Evolutionary conservation across 2,329 filamentous ascomycete species (phyloP).

Genomic region (Hypomyces perniciosus): DNA sequence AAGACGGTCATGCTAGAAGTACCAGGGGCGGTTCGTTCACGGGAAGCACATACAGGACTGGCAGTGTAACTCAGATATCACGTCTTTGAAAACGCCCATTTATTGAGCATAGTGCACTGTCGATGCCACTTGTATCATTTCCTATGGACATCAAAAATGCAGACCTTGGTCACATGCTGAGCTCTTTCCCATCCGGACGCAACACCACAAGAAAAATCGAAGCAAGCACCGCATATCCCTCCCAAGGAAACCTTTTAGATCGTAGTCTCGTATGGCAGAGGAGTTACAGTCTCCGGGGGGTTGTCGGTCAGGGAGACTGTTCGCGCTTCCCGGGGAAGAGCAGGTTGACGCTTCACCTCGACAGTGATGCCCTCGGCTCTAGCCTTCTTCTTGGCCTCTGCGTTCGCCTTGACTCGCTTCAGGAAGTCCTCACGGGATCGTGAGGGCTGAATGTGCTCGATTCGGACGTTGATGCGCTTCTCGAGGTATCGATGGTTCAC

Average conservation of each 20-base stretch:
- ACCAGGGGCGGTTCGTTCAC: too few relatives aligned
- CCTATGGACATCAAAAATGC: constrained; percentile 38
- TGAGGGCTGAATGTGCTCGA: constrained; percentile 94
- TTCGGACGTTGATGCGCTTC: constrained; percentile 98
- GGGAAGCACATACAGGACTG: too few relatives aligned
- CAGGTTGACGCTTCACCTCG: constrained; percentile 87
- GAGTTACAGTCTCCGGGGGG: constrained; percentile 84
- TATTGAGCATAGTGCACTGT: constrained; percentile 8
- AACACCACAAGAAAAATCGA: constrained; percentile 37
- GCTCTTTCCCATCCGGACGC: constrained; percentile 38
- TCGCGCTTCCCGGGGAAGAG: constrained; percentile 70
- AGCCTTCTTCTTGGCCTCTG: constrained; percentile 84
- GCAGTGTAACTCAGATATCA: background rate
- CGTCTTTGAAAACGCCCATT: background rate
- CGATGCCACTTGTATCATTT: constrained; percentile 34
- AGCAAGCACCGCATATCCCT: constrained; percentile 26
- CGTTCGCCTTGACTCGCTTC: constrained; percentile 93
- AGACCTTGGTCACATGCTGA: constrained; percentile 37
- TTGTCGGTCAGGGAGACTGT: constrained; percentile 76
- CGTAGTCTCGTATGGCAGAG: constrained; percentile 95
- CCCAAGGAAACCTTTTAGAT: constrained; percentile 59
- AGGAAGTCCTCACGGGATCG: constrained; percentile 97
- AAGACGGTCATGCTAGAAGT: too few relatives aligned
- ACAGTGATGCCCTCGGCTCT: constrained; percentile 83
- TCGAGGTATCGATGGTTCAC: constrained; percentile 99